phyloP scores from a whole-genome alignment of 1,139 yeast genomes.

The Meyerozyma athensensis region DNA sequence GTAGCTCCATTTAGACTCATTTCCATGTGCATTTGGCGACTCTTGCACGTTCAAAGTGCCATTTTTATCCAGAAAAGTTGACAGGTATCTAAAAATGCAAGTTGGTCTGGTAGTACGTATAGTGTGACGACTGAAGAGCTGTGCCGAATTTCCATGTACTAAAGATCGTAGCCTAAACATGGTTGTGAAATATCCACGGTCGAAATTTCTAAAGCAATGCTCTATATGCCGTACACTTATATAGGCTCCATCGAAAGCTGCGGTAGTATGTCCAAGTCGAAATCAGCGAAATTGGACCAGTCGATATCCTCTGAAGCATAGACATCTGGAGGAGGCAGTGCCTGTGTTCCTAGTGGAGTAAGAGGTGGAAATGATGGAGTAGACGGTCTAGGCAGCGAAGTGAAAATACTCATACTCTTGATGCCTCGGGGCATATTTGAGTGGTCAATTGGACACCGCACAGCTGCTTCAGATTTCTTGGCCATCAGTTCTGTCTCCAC shows the following conservation, averaged over 20 bases:
- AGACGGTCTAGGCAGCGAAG: background rate
- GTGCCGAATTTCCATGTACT: too few species aligned
- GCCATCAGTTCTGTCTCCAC: background rate
- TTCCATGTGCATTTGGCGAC: background rate
- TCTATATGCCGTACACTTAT: too few species aligned
- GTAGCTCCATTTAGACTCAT: background rate
- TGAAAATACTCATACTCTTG: background rate
- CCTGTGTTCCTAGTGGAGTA: background rate
- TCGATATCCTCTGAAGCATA: background rate
- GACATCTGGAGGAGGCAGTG: background rate
- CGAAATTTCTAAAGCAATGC: too few species aligned
- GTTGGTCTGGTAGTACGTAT: too few species aligned
- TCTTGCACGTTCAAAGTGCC: background rate
- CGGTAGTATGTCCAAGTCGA: background rate
- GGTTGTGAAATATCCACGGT: too few species aligned
- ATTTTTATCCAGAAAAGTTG: background rate
- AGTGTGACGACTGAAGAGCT: too few species aligned
- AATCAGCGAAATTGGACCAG: background rate
- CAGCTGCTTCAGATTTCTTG: constrained; percentile 7
- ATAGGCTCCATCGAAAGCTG: too few species aligned
- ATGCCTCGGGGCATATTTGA: constrained; percentile 1
- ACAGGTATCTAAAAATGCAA: too few species aligned
- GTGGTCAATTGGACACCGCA: constrained; percentile 19
- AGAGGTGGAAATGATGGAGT: background rate
- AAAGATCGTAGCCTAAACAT: too few species aligned